A percentile compares a stretch with the other conserved stretches of the same genome.
These are phyloP conservation scores for Acephala macrosclerotiorum DNA, from an alignment of 2,329 filamentous ascomycete species.

Conservation along the genomic window DNA sequence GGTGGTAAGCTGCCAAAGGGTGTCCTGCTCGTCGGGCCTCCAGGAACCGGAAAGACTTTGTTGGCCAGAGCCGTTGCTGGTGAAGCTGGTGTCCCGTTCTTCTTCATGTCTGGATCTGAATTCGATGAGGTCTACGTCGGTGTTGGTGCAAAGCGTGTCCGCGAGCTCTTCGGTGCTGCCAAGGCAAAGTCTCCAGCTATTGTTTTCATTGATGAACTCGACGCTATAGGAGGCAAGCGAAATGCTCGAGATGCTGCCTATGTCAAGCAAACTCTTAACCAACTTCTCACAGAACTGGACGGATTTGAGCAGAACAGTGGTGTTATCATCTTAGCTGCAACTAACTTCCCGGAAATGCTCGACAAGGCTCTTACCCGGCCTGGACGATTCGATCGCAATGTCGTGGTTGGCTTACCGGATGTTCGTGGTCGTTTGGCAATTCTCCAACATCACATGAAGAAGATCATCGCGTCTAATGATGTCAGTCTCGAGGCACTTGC, in stretches of 20 bases:
- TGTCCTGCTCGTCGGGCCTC: constrained; percentile 92
- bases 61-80: constrained; percentile 94
- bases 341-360: constrained; percentile 92
- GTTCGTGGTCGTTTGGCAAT: constrained; percentile 93
- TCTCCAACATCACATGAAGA: constrained; percentile 90
- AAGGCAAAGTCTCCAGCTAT: constrained; percentile 89
- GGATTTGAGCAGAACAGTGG: constrained; percentile 95
- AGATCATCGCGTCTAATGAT: constrained; percentile 80
- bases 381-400: constrained; percentile 93
- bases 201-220: constrained; percentile 93
- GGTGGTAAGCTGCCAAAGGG: constrained; percentile 97
- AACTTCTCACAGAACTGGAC: constrained; percentile 94
- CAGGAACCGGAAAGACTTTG: constrained; percentile 96
- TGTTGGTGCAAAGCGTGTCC: constrained; percentile 94
- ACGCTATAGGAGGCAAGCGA: constrained; percentile 92
- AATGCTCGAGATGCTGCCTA: constrained; percentile 94
- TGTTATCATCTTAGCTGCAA: constrained; percentile 95
- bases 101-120: constrained; percentile 99
- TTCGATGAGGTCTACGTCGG: constrained; percentile 99
- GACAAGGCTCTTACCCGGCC: constrained; percentile 95
- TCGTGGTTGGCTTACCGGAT: constrained; percentile 88
- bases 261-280: constrained; percentile 96
- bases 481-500: constrained; percentile 87
- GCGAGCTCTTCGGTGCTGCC: constrained; percentile 87
- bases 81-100: constrained; percentile 97